Evolutionary conservation across 2,329 filamentous ascomycete species (phyloP), one percentile per base, ranked within the genome.

Genomic region (Aspergillus latus): DNA sequence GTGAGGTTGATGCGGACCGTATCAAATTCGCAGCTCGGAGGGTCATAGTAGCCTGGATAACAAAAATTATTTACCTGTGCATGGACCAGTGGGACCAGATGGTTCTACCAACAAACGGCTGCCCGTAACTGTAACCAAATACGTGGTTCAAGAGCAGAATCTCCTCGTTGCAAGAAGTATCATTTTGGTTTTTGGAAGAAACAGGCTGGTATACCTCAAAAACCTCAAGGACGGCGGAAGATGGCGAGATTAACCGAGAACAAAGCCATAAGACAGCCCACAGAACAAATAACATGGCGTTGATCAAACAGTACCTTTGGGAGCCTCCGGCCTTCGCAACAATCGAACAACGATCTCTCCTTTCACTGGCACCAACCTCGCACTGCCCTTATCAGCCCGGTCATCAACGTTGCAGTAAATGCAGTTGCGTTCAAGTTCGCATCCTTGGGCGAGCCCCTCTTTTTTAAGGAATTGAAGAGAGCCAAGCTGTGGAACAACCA

Each of bases 1-100:
- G 88, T 92, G 62, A 94, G 82, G 66, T 92, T 91, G 71, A 94
- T 84, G 26, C 84, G 81, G 13, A 92, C 87, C 34, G 85, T 82
- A 67, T 91, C 88, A 76, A 93, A 94, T 13, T 80, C 72, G 71
- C 87, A 91, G 28, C 73, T 66, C 1, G 89, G 88, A 10, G 89
- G 89, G 1, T 73, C 77, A 67, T 90, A 92, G 13, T 78, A 71
- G 45, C 84, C 85, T 52, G 53, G 29, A 4, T 1, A 40, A 1
- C 37, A 5, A 9, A 48, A 8, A 57, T 46, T 15, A 54, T 6
- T 3, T 15, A 15, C 10, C 49, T 28, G 29, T 21, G 21, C 39
- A 42, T 36, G 6, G 43, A 53, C 7, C 11, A 42, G 6, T 13
- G 36, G 39, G 34, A 29, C 28, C 34, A 36, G n/a, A 21, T 4